phyloP scores from a whole-genome alignment of 805 yeast species.

The Metschnikowia hibisci region DNA sequence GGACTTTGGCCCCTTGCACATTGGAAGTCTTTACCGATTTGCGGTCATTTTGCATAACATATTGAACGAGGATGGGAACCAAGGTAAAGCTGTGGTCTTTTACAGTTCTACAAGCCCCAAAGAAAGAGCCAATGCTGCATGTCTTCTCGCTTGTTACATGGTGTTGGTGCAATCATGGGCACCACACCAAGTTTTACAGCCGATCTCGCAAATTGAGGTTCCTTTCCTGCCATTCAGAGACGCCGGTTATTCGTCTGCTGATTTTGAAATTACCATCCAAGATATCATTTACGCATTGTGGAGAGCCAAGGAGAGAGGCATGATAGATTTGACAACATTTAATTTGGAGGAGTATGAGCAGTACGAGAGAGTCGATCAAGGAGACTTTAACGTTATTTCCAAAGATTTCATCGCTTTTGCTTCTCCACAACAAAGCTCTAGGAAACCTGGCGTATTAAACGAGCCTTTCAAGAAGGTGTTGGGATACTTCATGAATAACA shows the following conservation, averaged over 20 bases:
- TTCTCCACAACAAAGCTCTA: conserved; percentile 71
- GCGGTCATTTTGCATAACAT: conserved; percentile 93
- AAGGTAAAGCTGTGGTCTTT: conserved; percentile 84
- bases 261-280: conserved; percentile 88
- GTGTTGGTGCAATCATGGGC: conserved; percentile 95
- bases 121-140: conserved; percentile 89
- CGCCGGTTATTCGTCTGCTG: conserved; percentile 96
- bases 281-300: conserved; percentile 95
- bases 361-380: conserved; percentile 94
- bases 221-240: conserved; percentile 95
- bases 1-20: conserved; percentile 94
- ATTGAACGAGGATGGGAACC: conserved; percentile 77
- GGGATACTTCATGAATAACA: conserved; percentile 63
- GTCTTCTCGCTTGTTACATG: conserved; percentile 92
- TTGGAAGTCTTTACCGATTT: conserved; percentile 89
- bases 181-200: conserved; percentile 95
- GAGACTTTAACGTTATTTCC: conserved; percentile 88
- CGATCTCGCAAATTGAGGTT: conserved; percentile 85
- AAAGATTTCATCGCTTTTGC: conserved; percentile 97
- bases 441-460: conserved; percentile 49
- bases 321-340: conserved; percentile 81
- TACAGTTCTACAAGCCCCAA: conserved; percentile 80
- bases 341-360: conserved; percentile 91
- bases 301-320: conserved; percentile 92
- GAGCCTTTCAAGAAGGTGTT: conserved; percentile 81